A percentile compares a stretch with the other conserved stretches of the same genome.
These are phyloP conservation scores for Metarhizium guizhouense DNA, from an alignment of 2,329 filamentous ascomycete genomes.

Conservation along the genomic window DNA sequence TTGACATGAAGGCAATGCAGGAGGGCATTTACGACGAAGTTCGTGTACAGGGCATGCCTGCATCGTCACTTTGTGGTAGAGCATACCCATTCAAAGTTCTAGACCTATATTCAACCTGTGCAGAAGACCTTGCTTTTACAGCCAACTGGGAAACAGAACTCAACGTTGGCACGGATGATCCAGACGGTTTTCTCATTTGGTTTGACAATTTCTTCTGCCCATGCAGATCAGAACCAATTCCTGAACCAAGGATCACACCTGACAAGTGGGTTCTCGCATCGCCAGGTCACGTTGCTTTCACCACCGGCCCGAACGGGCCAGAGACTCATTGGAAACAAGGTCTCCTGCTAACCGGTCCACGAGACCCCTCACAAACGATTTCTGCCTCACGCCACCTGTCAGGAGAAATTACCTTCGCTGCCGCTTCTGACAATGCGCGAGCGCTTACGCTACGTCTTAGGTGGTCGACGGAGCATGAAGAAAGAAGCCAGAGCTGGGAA, in stretches of 20 bases:
- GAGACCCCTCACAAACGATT: conserved; percentile 34
- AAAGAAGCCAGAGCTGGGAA: conserved; percentile 41
- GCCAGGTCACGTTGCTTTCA: conserved; percentile 68
- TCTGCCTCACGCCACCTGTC: conserved; percentile 49
- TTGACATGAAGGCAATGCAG: conserved; percentile 89
- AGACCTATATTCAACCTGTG: conserved; percentile 63
- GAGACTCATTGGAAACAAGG: conserved; percentile 90
- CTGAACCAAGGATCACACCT: conserved; percentile 44
- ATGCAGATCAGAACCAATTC: conserved; percentile 41
- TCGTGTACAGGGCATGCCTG: conserved; percentile 64
- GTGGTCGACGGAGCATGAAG: conserved; percentile 44
- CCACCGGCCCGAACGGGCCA: conserved; percentile 68
- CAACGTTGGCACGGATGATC: conserved; percentile 49
- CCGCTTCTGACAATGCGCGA: conserved; percentile 60
- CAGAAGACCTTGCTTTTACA: conserved; percentile 68
- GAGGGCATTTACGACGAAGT: conserved; percentile 72
- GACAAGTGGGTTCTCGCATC: conserved; percentile 50
- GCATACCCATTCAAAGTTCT: conserved; percentile 63
- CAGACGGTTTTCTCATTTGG: conserved; percentile 90
- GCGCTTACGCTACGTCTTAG: conserved; percentile 55
- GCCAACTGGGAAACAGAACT: conserved; percentile 57
- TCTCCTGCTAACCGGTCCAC: conserved; percentile 59
- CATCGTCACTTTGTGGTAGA: conserved; percentile 48
- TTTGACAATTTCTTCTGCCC: conserved; percentile 89
- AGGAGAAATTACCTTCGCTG: conserved; percentile 63